Percentiles rank a stretch among this genome's conserved stretches.
phyloP scores from a whole-genome alignment of 768 basidiomycete species.

The Coprinopsis sp. region DNA sequence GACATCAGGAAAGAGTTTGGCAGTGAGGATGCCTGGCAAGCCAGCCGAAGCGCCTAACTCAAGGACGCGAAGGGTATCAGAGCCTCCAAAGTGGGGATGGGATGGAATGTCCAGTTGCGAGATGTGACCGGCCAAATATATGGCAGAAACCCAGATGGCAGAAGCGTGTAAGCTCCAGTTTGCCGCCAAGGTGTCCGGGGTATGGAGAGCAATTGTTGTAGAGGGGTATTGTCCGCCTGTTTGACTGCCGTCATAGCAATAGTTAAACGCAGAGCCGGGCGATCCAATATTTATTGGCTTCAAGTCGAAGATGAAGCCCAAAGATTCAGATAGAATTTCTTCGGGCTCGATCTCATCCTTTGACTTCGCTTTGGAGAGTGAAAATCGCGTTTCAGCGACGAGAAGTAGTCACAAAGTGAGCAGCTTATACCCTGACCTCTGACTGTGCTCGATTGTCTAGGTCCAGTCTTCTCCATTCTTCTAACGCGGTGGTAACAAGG shows the following conservation, averaged over 20 bases:
- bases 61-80: constrained; percentile 35
- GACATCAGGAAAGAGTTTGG: constrained; percentile 39
- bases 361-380: too few relatives aligned
- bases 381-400: not conserved
- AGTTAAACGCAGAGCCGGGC: constrained; percentile 48
- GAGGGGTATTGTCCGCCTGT: constrained; percentile 14
- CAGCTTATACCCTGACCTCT: not conserved
- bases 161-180: constrained; percentile 80
- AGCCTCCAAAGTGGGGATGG: constrained; percentile 9
- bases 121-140: constrained; percentile 64
- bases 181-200: constrained; percentile 59
- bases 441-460: not conserved
- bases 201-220: constrained; percentile 39
- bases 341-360: constrained; percentile 38
- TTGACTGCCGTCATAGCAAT: constrained; percentile 24
- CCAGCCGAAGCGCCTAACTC: constrained; percentile 77
- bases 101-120: constrained; percentile 31
- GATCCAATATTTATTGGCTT: constrained; percentile 57
- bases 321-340: constrained; percentile 64
- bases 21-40: constrained; percentile 65
- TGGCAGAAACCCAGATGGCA: constrained; percentile 68
- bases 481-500: not conserved
- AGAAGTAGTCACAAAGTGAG: not conserved
- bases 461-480: not conserved
- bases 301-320: constrained; percentile 58